Evolutionary conservation across 1,284 basidiomycete species (phyloP).

Genomic region (Bjerkandera adusta): DNA sequence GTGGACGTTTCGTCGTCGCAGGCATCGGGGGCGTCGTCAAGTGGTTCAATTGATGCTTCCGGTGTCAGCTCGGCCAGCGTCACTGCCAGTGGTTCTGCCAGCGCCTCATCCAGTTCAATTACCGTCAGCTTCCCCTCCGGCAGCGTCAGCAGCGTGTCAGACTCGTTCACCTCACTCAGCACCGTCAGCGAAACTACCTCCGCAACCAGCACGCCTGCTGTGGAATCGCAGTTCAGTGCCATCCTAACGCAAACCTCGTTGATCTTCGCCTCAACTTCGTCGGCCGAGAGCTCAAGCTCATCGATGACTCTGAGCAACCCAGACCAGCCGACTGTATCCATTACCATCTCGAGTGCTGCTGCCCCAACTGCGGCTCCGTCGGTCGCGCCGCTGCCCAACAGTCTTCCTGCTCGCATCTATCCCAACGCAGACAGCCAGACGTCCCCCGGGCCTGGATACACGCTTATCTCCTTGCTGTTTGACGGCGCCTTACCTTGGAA

Average conservation of each 20-base stretch:
- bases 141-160: slow-evolving; percentile 21
- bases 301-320: slow-evolving; percentile 38
- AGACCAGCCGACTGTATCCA: slow-evolving; percentile 48
- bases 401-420: slow-evolving; percentile 58
- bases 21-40: not conserved
- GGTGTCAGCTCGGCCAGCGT: not conserved
- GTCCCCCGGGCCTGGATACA: slow-evolving; percentile 33
- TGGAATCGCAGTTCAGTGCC: slow-evolving; percentile 31
- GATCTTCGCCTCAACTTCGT: slow-evolving; percentile 37
- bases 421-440: slow-evolving; percentile 35
- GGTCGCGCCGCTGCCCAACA: slow-evolving; percentile 48
- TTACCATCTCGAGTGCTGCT: slow-evolving; percentile 22
- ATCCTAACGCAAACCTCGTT: slow-evolving; percentile 41
- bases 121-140: slow-evolving; percentile 20
- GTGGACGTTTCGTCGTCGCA: slow-evolving; percentile 12
- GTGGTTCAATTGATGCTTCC: not conserved
- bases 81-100: not conserved
- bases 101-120: not conserved
- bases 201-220: slow-evolving; percentile 12
- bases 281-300: slow-evolving; percentile 12
- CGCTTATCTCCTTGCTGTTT: slow-evolving; percentile 59
- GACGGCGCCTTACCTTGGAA: slow-evolving; percentile 55
- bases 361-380: slow-evolving; percentile 30
- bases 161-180: slow-evolving; percentile 19
- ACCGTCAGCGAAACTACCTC: slow-evolving; percentile 24